Evolutionary conservation across 768 basidiomycete species (phyloP).

Genomic region (Trametes punicea): DNA sequence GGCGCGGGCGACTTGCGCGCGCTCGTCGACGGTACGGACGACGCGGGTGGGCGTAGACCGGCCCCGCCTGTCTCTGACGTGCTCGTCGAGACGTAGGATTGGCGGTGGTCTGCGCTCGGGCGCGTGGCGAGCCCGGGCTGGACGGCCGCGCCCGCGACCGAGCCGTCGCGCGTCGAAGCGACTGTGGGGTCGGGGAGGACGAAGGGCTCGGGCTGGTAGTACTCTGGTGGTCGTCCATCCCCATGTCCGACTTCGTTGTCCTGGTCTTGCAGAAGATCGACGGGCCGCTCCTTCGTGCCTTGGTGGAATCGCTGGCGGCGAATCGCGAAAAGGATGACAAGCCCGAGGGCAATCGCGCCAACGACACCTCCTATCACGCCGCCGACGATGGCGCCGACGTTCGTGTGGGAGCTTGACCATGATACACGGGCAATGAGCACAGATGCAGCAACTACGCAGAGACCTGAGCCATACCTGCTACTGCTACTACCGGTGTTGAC

Average conservation of each 20-base stretch:
- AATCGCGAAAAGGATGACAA: slow-evolving; percentile 48
- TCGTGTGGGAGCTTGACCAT: slow-evolving; percentile 22
- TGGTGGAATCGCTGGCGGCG: slow-evolving; percentile 41
- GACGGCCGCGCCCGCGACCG: neutral
- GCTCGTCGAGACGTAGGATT: slow-evolving; percentile 21
- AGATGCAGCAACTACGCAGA: neutral
- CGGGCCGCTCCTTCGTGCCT: slow-evolving; percentile 51
- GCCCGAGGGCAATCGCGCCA: slow-evolving; percentile 36
- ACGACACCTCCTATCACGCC: slow-evolving; percentile 61
- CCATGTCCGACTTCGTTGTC: slow-evolving; percentile 39
- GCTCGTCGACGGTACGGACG: slow-evolving; percentile 32
- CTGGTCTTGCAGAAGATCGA: slow-evolving; percentile 63
- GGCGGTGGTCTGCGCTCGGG: slow-evolving; percentile 18
- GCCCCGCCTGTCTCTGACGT: slow-evolving; percentile 16
- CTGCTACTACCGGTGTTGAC: slow-evolving; percentile 24
- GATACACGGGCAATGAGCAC: slow-evolving; percentile 4
- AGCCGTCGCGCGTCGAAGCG: slow-evolving; percentile 35
- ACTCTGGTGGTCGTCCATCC: slow-evolving; percentile 57
- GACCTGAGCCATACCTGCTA: slow-evolving; percentile 22
- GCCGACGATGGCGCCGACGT: slow-evolving; percentile 28
- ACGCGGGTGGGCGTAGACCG: slow-evolving; percentile 18
- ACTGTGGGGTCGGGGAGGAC: slow-evolving; percentile 62
- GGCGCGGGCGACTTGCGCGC: slow-evolving; percentile 44
- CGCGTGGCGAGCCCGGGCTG: slow-evolving; percentile 3
- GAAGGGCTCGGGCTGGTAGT: slow-evolving; percentile 75